Base-by-base conservation (phyloP, 805 yeast species). In the Lachancea mirantina region DNA sequence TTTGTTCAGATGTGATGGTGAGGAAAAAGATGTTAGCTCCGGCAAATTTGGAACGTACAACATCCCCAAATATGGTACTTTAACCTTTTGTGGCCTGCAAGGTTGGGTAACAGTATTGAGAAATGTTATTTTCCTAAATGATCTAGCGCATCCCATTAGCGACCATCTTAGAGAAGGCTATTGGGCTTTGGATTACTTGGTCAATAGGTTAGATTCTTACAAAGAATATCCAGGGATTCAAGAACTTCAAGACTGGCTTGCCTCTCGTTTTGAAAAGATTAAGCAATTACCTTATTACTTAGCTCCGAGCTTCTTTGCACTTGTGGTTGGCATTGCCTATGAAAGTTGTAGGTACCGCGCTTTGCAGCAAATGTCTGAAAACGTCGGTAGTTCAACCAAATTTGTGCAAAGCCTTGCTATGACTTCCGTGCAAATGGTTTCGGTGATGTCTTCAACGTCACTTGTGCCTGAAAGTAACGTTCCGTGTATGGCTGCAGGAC, bases 401-500 rank as follows among this genome's bases (percentile, higher is more conserved):
- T 89, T 92, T 58, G 75, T 84, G 26, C 94, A 83, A 52, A 68
- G 78, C 39, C 67, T 89, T 45, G 82, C 94, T 0, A 56, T 89
- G 55, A 75, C 84, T 2, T 84, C 95, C 1, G 68, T 87, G 28
- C 96, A 89, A 60, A 81, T 89, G 94, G 72, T 79, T 20, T 94
- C 94, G 1, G 48, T 43, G 16, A 72, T 80, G 71, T 68, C 74
- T 28, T 74, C 76, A 15, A 84, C 96, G 1, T 83, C 96, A 0
- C 65, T 92, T 34, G 60, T 67, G 17, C 94, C 97, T 2, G 62
- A 61, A 24, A 61, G 66, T 8, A 61, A 67, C 26, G 70, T 76
- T 10, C 82, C 94, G 2, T 74, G 84, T 25, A 67, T 89, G 73
- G 95, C 97, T 10, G 98, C 98, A 2, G 98, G 97, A 1, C 68